Base-by-base conservation (phyloP, 768 basidiomycete genomes). In the Xanthoconium stramineum region DNA sequence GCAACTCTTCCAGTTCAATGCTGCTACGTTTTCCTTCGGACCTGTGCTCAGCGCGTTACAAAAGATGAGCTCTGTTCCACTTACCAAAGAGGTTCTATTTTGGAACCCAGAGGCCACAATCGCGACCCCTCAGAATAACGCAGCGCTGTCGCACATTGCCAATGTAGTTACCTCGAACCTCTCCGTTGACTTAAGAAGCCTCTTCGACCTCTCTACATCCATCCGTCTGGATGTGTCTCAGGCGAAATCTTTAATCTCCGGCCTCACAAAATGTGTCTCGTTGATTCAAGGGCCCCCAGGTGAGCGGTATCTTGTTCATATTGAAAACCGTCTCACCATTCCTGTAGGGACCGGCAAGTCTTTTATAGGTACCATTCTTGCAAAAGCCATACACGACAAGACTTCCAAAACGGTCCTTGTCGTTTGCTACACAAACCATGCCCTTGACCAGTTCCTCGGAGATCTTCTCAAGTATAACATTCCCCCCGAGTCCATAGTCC, bases 221-320 rank as follows among this genome's bases (percentile, higher is more conserved):
- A 24, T 24, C 24, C 24, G 24, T 24, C 75, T 89, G 0, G 86
- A 88, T 61, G 33, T 59, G 0, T 78, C 81, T 0, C 86, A 88
- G 50, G 64, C 67, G 0, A 52, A 39, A 2, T 74, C 77, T 0
- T 69, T 88, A 5, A 61, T 85, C 2, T 65, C 78, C 0, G 83
- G 83, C 10, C 71, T 89, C 6, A 80, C 76, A 0, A 84, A 85
- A 56, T 70, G 64, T 6, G 73, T 89, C 1, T 80, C 84, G 2
- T 62, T 89, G 11, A 83, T 89, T 32, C 86, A 89, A 72, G 87
- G 86, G 1, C 87, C 86, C 0, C 86, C 86, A 39, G 86, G 86
- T 86, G 68, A 20, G 76, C 66, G 24, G 24, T 24, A 24, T 24
- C 24, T 24, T 24, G 24, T 24, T 24, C 24, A 4, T 4, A 24